Conservation (phyloP, 2,329 filamentous ascomycete genomes). For the Didymella keratinophila region DNA sequence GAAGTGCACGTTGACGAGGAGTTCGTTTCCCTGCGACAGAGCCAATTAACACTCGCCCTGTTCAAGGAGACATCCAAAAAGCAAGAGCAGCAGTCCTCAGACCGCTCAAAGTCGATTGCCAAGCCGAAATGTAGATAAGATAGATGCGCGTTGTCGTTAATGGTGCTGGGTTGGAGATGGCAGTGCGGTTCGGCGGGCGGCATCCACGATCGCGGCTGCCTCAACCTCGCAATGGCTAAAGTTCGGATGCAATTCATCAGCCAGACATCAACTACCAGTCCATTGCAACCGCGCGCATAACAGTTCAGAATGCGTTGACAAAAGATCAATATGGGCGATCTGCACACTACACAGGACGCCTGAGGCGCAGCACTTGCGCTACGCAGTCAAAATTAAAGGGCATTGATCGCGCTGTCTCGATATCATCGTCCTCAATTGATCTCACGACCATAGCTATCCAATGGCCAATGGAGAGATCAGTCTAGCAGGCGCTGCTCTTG, state of each 20-base stretch:
- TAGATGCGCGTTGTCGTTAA: background rate
- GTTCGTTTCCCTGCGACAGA: background rate
- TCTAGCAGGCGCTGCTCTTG: background rate
- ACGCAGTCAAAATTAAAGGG: background rate
- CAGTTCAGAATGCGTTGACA: background rate
- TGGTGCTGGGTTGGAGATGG: background rate
- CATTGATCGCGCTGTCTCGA: background rate
- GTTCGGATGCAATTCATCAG: too few species aligned
- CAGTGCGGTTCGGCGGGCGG: background rate
- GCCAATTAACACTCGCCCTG: background rate
- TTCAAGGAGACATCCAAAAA: background rate
- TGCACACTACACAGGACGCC: background rate
- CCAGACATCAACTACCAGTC: too few species aligned
- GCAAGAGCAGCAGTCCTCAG: background rate
- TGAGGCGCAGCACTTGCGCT: background rate
- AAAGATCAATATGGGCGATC: background rate
- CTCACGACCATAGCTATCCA: background rate
- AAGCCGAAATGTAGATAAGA: background rate
- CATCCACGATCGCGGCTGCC: too few species aligned
- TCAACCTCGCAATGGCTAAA: background rate
- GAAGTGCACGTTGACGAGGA: background rate
- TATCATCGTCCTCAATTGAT: background rate
- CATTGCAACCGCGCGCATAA: too few species aligned
- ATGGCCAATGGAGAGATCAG: background rate
- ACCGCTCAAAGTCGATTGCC: background rate